Conservation (phyloP, 345 rosid species). For the Murraya koenigii region DNA sequence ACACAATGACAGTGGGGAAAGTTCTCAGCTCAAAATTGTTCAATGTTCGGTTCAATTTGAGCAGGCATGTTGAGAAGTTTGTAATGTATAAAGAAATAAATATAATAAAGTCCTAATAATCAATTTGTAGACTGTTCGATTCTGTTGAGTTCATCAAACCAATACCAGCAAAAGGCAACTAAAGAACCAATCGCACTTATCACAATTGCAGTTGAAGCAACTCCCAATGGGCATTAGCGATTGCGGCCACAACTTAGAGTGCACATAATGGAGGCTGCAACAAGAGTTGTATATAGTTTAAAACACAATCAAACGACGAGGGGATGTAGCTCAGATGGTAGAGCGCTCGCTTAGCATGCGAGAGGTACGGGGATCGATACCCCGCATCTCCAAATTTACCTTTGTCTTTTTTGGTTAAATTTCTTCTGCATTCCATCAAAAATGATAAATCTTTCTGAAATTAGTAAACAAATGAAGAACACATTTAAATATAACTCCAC, state of each 20-base stretch:
- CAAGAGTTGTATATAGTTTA: too few relatives aligned
- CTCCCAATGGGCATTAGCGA: neutral
- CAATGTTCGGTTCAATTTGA: neutral
- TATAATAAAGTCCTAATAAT: neutral
- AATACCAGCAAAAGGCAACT: neutral
- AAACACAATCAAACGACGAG: too few relatives aligned
- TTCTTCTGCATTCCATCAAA: too few relatives aligned
- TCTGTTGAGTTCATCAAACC: neutral
- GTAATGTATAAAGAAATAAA: neutral
- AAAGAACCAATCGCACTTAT: neutral
- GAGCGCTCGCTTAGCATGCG: conserved; percentile 54
- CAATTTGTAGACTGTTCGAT: neutral
- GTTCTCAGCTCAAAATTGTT: neutral
- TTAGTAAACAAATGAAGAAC: too few relatives aligned
- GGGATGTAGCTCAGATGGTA: conserved; percentile 55
- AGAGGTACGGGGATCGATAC: conserved; percentile 35
- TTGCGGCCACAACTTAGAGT: neutral
- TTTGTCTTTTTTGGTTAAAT: too few relatives aligned
- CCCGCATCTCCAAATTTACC: conserved; percentile 4
- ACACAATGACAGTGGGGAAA: neutral
- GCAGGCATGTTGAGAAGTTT: neutral
- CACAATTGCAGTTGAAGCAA: neutral
- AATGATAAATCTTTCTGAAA: too few relatives aligned
- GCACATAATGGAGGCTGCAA: too few relatives aligned
- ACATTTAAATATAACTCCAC: too few relatives aligned